Percentiles rank a stretch among this genome's conserved stretches.
phyloP scores from a whole-genome alignment of 2,329 filamentous ascomycete species.

The Beauveria pseudobassiana region DNA sequence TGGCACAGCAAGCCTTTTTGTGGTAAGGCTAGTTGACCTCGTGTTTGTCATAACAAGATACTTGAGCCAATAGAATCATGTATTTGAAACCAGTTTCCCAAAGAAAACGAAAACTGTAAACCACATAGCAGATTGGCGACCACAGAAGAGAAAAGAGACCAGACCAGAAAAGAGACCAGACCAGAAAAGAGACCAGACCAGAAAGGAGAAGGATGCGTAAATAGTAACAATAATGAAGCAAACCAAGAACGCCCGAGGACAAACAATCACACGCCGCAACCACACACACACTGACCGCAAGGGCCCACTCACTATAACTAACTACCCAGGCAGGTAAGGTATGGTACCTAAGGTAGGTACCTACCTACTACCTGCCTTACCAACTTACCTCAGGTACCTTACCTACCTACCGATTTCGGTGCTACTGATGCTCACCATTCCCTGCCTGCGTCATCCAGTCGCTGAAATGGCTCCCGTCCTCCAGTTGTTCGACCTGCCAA shows the following conservation, averaged over 20 bases:
- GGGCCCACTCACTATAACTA: not conserved
- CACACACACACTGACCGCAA: not conserved
- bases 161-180: not conserved
- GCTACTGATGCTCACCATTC: conserved; percentile 14
- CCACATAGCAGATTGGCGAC: not conserved
- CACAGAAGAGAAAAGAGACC: not conserved
- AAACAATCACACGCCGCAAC: conserved; percentile 1
- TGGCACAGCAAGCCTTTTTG: no score
- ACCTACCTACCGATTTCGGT: not conserved
- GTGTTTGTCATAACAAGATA: no score
- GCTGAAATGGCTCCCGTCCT: conserved; percentile 23
- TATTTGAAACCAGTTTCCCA: not conserved
- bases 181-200: not conserved
- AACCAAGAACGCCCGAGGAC: not conserved
- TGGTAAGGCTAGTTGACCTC: no score
- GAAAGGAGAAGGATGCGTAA: not conserved
- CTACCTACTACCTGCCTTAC: no score
- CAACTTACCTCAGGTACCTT: no score
- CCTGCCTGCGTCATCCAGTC: conserved; percentile 26
- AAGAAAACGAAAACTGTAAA: no score
- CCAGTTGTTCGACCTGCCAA: conserved; percentile 29
- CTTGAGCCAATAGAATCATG: not conserved
- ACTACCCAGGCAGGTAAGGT: no score
- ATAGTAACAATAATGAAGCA: not conserved
- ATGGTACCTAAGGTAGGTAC: no score